Base-by-base conservation (phyloP, 2,329 filamentous ascomycete genomes). In the Cadophora gregata region DNA sequence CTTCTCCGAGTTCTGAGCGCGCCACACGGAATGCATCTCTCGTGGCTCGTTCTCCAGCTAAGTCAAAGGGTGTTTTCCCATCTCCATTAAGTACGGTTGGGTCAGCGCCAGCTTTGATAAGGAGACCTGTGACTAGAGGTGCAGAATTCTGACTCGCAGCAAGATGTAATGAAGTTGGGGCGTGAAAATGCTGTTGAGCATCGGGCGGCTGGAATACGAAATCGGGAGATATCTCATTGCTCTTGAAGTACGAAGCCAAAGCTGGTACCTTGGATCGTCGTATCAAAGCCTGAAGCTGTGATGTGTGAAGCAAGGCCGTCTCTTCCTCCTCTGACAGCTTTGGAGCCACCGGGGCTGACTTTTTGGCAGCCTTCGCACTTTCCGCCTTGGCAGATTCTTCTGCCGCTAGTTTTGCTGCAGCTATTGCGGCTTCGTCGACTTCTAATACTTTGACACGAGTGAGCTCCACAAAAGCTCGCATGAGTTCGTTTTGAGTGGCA, bases 391-490 rank as follows among this genome's bases (percentile, higher is more conserved):
- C 84, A 38, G 78, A 77, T 67, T 84, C 82, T 64, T 80, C 79
- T 12, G 81, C 81, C 36, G 86, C 80, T 12, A 77, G 76, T 24
- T 82, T 82, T 58, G 86, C 80, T 7, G 79, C 79, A 21, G 81
- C 80, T 7, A 90, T 78, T 14, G 88, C 84, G 3, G 83, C 85
- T 70, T 93, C 90, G 66, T 92, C 86, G 31, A 98, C 86, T 69
- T 92, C 90, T 59, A 88, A 88, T 56, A 97, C 85, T 79, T 99
- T 97, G 19, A 97, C 85, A 19, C 96, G 85, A 0, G 96, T 99
- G 36, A 99, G 85, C 80, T 99, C 96, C 69, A 97, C 91, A 74
- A 97, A 99, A 0, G 91, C 91, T 47, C 95, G 88, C 91, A 98
- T 96, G 0, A 99, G 88, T 78, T 99, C 96, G 58, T 91, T 92